Evolutionary conservation across 1,139 yeast species (phyloP), one percentile per base, ranked within the genome.

Genomic region (Hansenula anomala): DNA sequence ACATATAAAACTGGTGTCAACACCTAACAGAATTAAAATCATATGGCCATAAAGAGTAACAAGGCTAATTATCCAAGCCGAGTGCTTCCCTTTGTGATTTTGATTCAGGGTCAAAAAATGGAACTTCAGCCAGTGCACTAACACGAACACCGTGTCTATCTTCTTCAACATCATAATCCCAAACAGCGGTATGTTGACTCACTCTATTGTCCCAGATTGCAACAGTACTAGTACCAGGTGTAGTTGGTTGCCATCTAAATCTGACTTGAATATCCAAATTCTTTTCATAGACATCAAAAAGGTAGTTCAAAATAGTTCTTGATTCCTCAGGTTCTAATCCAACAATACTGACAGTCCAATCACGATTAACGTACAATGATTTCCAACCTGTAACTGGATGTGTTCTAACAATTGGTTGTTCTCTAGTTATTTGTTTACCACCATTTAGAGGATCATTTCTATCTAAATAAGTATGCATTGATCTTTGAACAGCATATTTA

Each of bases 321-420:
- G 46, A 42, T 33, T 44, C 47, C 22, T 37, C 44, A 7, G 39
- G 37, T 22, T 40, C 46, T 14, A 44, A 26, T n/a, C 41, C 46
- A 13, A 27, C 36, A 14, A 42, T 42, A 9, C 33, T 20, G 71
- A 71, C 13, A 75, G 56, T 46, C 45, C 30, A 33, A n/a, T 61
- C 48, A 38, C 75, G 58, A 59, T 71, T 72, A 35, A 72, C 73
- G 47, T 50, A 69, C 49, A 73, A 58, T 6, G 69, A 60, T 54
- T 72, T 73, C 76, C 76, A 71, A 4, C 77, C 77, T 25, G 78
- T 73, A n/a, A 69, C 75, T 15, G 78, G 78, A 45, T 72, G 75
- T 3, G 76, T 71, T 56, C 75, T 63, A 24, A 73, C 64, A 17
- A 73, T 29, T 3, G 76, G 76, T 47, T 72, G 78, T 36, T 56